phyloP scores from a whole-genome alignment of 164 flowering plant species.

The Cinnamomum micranthum region DNA sequence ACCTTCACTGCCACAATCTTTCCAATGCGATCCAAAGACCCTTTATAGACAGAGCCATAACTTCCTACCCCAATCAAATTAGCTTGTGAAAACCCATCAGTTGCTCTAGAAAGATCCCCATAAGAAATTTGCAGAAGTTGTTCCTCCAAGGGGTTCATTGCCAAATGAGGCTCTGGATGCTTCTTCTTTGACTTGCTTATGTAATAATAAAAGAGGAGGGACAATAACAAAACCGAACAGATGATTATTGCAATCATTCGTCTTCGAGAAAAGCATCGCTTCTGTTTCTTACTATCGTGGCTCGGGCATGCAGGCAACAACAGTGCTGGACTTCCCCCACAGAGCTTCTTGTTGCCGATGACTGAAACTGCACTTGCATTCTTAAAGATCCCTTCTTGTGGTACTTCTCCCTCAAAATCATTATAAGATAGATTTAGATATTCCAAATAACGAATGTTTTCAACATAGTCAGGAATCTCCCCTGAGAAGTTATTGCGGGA shows the following conservation, averaged over 20 bases:
- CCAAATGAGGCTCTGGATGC: no score
- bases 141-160: neutral
- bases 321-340: slow-evolving; percentile 16
- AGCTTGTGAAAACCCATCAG: slow-evolving; percentile 20
- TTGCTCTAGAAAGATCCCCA: slow-evolving; percentile 13
- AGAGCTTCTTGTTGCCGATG: slow-evolving; percentile 15
- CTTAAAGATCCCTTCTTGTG: neutral
- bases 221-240: neutral
- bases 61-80: slow-evolving; percentile 35
- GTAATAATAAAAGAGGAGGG: no score
- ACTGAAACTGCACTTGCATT: neutral
- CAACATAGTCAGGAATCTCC: neutral
- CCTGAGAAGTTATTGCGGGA: slow-evolving; percentile 35
- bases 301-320: slow-evolving; percentile 18
- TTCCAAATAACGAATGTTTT: neutral
- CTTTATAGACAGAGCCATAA: slow-evolving; percentile 35
- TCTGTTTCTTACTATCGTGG: neutral
- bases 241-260: neutral
- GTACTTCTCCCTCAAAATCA: neutral
- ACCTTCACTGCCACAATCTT: slow-evolving; percentile 34
- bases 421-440: slow-evolving; percentile 2
- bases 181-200: no score
- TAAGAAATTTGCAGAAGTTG: slow-evolving; percentile 16
- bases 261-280: neutral
- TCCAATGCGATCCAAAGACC: slow-evolving; percentile 1